These are phyloP conservation scores for Gastrodia elata DNA, from an alignment of 106 monocot genomes.

Conservation along the genomic window DNA sequence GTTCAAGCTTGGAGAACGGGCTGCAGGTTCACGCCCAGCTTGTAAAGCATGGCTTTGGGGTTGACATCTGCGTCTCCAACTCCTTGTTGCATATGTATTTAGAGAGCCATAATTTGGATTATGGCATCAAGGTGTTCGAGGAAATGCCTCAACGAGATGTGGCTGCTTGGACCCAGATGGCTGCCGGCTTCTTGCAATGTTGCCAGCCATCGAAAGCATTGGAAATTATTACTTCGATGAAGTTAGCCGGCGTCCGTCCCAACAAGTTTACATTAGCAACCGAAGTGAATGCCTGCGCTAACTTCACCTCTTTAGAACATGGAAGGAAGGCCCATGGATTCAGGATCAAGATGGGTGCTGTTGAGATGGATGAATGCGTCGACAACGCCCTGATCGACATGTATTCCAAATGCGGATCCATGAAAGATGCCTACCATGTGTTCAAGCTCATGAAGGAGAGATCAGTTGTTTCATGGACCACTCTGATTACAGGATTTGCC, in stretches of 20 bases:
- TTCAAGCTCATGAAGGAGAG: slow-evolving; percentile 39
- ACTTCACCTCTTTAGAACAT: slow-evolving; percentile 37
- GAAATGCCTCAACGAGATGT: slow-evolving; percentile 55
- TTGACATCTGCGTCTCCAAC: slow-evolving; percentile 52
- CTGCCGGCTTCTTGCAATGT: slow-evolving; percentile 37
- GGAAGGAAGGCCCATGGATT: slow-evolving; percentile 60
- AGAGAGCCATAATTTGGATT: slow-evolving; percentile 23
- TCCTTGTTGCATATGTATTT: slow-evolving; percentile 69
- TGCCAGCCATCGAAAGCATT: slow-evolving; percentile 49
- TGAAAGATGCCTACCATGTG: slow-evolving; percentile 28
- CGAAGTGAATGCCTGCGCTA: slow-evolving; percentile 47
- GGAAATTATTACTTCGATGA: slow-evolving; percentile 33
- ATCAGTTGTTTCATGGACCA: slow-evolving; percentile 65
- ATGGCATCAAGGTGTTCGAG: slow-evolving; percentile 35
- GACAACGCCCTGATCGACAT: slow-evolving; percentile 77
- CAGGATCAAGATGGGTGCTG: slow-evolving; percentile 43
- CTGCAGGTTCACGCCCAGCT: slow-evolving; percentile 53
- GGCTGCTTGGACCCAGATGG: slow-evolving; percentile 79
- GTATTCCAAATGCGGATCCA: slow-evolving; percentile 72
- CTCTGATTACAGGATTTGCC: slow-evolving; percentile 73
- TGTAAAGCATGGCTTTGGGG: slow-evolving; percentile 38
- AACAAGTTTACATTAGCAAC: slow-evolving; percentile 70
- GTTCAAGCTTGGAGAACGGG: slow-evolving; percentile 22
- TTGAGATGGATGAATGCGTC: slow-evolving; percentile 44
- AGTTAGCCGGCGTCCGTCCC: slow-evolving; percentile 36